Percentiles rank a stretch among this genome's conserved stretches.
Evolutionary conservation across 176 grass and related monocot species (phyloP).

Genomic region (Aegilops longissima): DNA sequence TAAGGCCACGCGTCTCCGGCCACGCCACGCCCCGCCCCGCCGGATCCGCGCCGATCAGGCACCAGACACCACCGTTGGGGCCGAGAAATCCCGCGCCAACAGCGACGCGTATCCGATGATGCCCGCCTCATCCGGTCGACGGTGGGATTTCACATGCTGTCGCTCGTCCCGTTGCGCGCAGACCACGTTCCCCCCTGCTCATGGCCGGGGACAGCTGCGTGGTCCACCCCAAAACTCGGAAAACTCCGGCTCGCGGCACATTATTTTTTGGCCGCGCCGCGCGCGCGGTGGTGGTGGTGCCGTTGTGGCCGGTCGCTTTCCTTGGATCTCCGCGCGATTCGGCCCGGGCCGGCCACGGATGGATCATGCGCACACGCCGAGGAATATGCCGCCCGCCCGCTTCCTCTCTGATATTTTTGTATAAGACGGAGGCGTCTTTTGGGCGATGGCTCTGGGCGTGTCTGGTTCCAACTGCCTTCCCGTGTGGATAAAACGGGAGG

Average conservation of each 20-base stretch:
- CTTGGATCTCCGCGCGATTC: slow-evolving; percentile 20
- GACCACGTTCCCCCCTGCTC: slow-evolving; percentile 33
- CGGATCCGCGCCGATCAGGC: not conserved
- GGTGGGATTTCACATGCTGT: not conserved
- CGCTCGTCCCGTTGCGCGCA: not conserved
- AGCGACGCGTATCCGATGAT: not conserved
- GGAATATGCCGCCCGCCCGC: not conserved
- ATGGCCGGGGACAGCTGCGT: too few species aligned
- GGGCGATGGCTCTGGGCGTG: slow-evolving; percentile 5
- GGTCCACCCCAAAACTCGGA: not conserved
- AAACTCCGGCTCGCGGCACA: not conserved
- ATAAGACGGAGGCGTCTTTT: slow-evolving; percentile 10
- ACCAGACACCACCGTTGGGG: not conserved
- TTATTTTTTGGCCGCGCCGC: slow-evolving; percentile 1
- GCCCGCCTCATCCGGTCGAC: not conserved
- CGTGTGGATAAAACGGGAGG: not conserved
- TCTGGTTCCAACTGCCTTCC: not conserved
- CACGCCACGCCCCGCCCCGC: not conserved
- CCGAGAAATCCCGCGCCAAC: not conserved
- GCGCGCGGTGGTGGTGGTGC: not conserved
- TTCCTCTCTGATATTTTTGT: not conserved
- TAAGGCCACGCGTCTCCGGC: not conserved
- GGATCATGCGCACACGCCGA: not conserved
- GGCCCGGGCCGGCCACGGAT: not conserved
- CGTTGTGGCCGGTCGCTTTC: slow-evolving; percentile 19